Evolutionary conservation across 441 rosid genomes (phyloP), one percentile per base, ranked within the genome.

Genomic region (Capsella rubella): DNA sequence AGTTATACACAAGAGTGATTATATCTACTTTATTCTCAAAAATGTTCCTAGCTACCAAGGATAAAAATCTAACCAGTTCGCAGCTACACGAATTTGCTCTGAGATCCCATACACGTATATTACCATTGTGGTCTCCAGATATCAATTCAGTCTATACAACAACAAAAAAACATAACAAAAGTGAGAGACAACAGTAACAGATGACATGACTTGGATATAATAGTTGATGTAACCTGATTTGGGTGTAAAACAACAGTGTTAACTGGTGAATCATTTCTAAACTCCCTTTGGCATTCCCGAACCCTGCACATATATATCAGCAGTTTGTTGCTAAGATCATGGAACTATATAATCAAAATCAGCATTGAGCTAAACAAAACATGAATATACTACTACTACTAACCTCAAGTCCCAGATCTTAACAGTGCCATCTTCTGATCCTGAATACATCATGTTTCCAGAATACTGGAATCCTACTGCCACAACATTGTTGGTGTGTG

Each of bases 391-490:
- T 7, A 34, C 37, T 7, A 34, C 7, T 4, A 6, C 34, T 34
- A 45, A 87, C 97, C 99, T 90, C 80, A 92, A 82, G 79, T 95
- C 99, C 98, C 98, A 95, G 72, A 92, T 89, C 78, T 86, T 92
- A 61, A 95, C 95, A 0, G 96, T 89, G 40, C 98, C 95, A 85
- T 95, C 99, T 78, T 92, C 99, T 12, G 98, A 95, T 67, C 98
- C 98, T 13, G 99, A 90, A 77, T 88, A 95, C 98, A 95, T 95
- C 98, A 97, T 88, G 71, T 92, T 92, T 29, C 95, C 99, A 81
- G 90, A 90, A 81, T 92, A 85, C 32, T 90, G 93, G 74, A 95
- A 95, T 32, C 97, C 98, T 77, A 92, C 92, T 21, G 96, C 97
- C 98, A 87, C 89, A 71, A 95, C 99, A 85, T 92, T 92, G 69